Evolutionary conservation across 805 yeast species (phyloP).

Genomic region (Saccharomycopsis fermentans): DNA sequence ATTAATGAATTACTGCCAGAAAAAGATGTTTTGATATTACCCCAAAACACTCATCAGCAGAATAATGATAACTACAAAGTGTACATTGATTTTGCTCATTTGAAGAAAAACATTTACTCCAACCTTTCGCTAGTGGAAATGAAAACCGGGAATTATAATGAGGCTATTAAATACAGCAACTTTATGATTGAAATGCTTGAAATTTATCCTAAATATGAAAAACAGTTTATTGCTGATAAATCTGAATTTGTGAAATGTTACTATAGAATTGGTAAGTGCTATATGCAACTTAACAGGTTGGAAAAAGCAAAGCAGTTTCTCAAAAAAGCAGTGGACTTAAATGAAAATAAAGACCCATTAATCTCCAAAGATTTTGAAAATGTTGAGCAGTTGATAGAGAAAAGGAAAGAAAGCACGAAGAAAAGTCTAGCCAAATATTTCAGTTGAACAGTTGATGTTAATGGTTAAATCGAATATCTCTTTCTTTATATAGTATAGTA

Average conservation of each 20-base stretch:
- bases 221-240: conserved; percentile 27
- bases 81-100: conserved; percentile 36
- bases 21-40: conserved; percentile 30
- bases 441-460: conserved; percentile 15
- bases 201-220: conserved; percentile 16
- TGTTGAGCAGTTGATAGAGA: conserved; percentile 32
- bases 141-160: conserved; percentile 39
- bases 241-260: conserved; percentile 48
- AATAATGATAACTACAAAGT: conserved; percentile 35
- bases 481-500: not conserved
- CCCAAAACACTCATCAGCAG: conserved; percentile 6
- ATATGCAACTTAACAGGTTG: conserved; percentile 33
- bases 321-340: conserved; percentile 30
- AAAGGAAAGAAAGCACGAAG: conserved; percentile 39
- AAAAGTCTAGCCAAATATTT: conserved; percentile 58
- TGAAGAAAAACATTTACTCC: conserved; percentile 32
- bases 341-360: conserved; percentile 40
- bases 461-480: no score
- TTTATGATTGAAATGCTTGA: conserved; percentile 39
- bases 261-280: conserved; percentile 45
- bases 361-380: conserved; percentile 35
- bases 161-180: conserved; percentile 43
- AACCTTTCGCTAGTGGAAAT: conserved; percentile 50
- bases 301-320: conserved; percentile 42
- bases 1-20: conserved; percentile 68